phyloP scores from a whole-genome alignment of 2,329 filamentous ascomycete species.

The Trichoderma guizhouense region DNA sequence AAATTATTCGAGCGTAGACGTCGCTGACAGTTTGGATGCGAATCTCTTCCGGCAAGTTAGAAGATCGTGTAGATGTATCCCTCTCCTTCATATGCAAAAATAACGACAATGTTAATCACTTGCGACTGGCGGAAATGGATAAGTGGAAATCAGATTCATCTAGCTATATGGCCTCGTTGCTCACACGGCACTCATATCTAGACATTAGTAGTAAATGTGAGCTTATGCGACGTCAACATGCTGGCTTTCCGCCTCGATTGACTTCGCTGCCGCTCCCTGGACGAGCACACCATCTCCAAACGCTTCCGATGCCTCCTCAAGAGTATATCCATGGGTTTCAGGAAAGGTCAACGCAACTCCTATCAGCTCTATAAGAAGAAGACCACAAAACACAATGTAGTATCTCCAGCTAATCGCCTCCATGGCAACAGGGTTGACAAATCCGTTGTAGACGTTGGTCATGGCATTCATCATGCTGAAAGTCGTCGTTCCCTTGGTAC shows the following conservation, averaged over 20 bases:
- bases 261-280: not conserved
- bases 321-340: constrained; percentile 32
- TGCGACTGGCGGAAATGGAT: not conserved
- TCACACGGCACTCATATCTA: not conserved
- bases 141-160: not conserved
- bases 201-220: not conserved
- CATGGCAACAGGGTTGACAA: constrained; percentile 31
- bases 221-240: not conserved
- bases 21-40: no score
- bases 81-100: not conserved
- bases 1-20: no score
- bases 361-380: constrained; percentile 24
- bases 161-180: not conserved
- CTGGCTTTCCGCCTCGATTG: not conserved
- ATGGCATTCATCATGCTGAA: constrained; percentile 42
- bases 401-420: constrained; percentile 21
- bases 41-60: no score
- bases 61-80: no score
- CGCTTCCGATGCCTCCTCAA: constrained; percentile 26
- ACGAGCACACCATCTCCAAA: constrained; percentile 22
- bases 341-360: constrained; percentile 28
- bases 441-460: constrained; percentile 35
- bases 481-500: constrained; percentile 38
- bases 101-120: not conserved
- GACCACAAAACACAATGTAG: constrained; percentile 21